phyloP scores from a whole-genome alignment of 2,329 filamentous ascomycete genomes.

The Fusarium sororula region DNA sequence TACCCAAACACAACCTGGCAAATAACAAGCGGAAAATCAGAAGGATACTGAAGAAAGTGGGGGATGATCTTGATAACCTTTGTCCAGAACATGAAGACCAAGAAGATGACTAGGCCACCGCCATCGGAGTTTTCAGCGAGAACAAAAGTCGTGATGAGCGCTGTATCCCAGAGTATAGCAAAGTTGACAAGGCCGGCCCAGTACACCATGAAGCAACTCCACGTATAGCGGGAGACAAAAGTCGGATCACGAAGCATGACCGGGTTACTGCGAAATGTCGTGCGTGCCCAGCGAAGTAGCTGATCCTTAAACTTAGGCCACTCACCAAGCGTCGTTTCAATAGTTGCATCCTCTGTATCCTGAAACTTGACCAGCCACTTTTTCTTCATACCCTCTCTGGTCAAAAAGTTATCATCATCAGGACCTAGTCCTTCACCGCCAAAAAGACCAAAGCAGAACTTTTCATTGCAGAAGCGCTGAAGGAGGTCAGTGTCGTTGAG shows the following conservation, averaged over 20 bases:
- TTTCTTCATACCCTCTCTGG: constrained; percentile 59
- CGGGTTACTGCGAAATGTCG: constrained; percentile 66
- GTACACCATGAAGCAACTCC: constrained; percentile 66
- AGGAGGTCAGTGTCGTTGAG: constrained; percentile 56
- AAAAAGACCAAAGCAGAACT: constrained; percentile 56
- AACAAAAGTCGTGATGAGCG: constrained; percentile 49
- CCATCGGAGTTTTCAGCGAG: not conserved
- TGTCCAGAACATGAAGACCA: constrained; percentile 60
- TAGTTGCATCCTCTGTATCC: constrained; percentile 54
- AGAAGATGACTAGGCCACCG: constrained; percentile 22
- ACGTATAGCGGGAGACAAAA: constrained; percentile 44
- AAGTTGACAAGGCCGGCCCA: constrained; percentile 64
- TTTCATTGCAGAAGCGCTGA: constrained; percentile 57
- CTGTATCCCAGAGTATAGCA: constrained; percentile 60
- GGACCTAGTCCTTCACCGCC: constrained; percentile 50
- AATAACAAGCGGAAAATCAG: constrained; percentile 61
- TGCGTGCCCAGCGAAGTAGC: constrained; percentile 65
- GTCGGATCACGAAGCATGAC: constrained; percentile 57
- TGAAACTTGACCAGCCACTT: constrained; percentile 66
- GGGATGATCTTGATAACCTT: constrained; percentile 67
- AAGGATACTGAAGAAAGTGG: constrained; percentile 60
- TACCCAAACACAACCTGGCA: constrained; percentile 65
- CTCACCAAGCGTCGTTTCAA: constrained; percentile 63
- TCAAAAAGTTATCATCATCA: constrained; percentile 72
- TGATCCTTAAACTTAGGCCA: constrained; percentile 61